A percentile compares a stretch with the other conserved stretches of the same genome.
These are phyloP conservation scores for Aspergillus intermedius DNA, from an alignment of 2,329 filamentous ascomycete species.

Conservation along the genomic window DNA sequence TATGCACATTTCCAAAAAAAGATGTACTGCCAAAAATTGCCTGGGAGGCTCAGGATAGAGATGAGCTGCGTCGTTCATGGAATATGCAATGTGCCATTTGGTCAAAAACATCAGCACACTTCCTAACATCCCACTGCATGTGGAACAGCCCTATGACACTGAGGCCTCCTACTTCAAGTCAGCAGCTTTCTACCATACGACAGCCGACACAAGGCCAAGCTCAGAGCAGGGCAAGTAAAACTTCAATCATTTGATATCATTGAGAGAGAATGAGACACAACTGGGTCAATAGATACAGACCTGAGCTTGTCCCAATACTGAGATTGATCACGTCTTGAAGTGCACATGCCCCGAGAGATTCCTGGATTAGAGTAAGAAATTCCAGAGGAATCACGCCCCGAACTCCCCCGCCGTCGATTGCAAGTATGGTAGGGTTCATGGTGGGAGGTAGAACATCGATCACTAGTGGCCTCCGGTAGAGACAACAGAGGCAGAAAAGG, in stretches of 20 bases:
- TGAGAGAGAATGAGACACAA: too few species aligned
- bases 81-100: too few species aligned
- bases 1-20: conserved; percentile 5
- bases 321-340: conserved; percentile 4
- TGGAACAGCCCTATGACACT: conserved; percentile 10
- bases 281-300: too few species aligned
- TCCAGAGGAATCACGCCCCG: conserved; percentile 15
- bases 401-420: conserved; percentile 20
- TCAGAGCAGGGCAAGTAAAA: background rate
- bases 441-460: conserved; percentile 18
- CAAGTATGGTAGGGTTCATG: conserved; percentile 18
- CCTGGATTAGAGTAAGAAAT: conserved; percentile 9
- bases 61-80: conserved; percentile 6
- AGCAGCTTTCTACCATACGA: background rate
- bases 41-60: conserved; percentile 2
- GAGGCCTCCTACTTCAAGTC: conserved; percentile 9
- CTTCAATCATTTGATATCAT: too few species aligned
- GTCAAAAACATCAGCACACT: conserved; percentile 9
- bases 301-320: too few species aligned
- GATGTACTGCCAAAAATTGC: conserved; percentile 4
- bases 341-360: conserved; percentile 5
- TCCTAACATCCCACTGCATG: conserved; percentile 9
- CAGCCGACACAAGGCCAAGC: background rate
- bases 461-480: conserved; percentile 8
- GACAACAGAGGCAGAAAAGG: conserved; percentile 12